Base-by-base conservation (phyloP, 331 rosid species). In the Saraca asoca region DNA sequence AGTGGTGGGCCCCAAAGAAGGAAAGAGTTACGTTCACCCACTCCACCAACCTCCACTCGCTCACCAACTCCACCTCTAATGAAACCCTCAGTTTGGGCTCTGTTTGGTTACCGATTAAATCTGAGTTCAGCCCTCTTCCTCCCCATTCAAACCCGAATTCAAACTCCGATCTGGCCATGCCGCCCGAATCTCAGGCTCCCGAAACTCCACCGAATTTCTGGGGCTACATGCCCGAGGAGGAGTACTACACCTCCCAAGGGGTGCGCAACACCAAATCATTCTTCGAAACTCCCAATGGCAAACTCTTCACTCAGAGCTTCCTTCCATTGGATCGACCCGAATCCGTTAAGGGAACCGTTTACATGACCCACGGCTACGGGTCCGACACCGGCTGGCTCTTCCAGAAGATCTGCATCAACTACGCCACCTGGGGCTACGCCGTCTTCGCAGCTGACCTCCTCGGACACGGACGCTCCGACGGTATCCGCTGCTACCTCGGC, bases 371-470 rank as follows among this genome's bases (percentile, higher is more conserved):
- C 81, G 96, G 95, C 75, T 93, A 93, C 78, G 98, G 98, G 62
- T 93, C 96, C 85, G 98, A 93, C 80, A 80, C 96, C 58, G 95
- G 96, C 50, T 93, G 98, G 98, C 89, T 87, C 75, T 93, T 89
- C 85, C 96, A 89, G 78, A 89, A 85, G 78, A 87, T 89, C 77
- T 85, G 98, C 78, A 88, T 93, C 79, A 54, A 17, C 75, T 89
- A 68, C 87, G 64, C 98, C 73, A 60, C 58, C 48, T 93, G 98
- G 98, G 96, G 95, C 35, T 93, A 93, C 81, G 95, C 95, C 80
- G 95, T 88, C 62, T 93, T 93, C 80, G 83, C 96, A 73, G 95
- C 96, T 20, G 98, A 93, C 14, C 82, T 93, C 48, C 91, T 87
- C 19, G 96, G 96, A 38, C 98, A 93, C 80, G 98, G 96, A 53